A percentile compares a stretch with the other conserved stretches of the same genome.
Conservation (phyloP, 2,329 filamentous ascomycete genomes). For the Colletotrichum spaethianum region DNA sequence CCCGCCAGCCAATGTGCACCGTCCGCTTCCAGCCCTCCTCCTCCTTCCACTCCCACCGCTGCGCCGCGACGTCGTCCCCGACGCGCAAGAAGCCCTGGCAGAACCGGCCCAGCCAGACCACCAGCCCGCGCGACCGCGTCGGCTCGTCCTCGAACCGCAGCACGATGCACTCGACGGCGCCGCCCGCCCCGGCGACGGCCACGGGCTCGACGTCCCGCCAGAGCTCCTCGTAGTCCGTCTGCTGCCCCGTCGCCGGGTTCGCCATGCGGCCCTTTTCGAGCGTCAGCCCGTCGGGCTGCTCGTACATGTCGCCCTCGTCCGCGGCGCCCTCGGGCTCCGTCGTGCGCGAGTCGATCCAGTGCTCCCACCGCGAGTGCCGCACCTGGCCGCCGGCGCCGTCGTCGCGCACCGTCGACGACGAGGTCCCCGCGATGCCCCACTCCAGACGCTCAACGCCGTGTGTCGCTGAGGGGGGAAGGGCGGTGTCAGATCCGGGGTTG, state of each 20-base stretch:
- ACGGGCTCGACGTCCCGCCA: slow-evolving; percentile 67
- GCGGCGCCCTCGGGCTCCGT: slow-evolving; percentile 52
- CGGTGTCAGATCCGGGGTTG: slow-evolving; percentile 17
- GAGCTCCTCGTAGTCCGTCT: slow-evolving; percentile 75
- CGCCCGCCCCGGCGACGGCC: slow-evolving; percentile 17
- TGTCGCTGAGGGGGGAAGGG: neutral
- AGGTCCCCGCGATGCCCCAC: slow-evolving; percentile 76
- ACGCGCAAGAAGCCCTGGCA: slow-evolving; percentile 70
- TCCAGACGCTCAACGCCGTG: slow-evolving; percentile 60
- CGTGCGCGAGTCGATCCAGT: slow-evolving; percentile 72
- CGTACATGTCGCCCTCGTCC: slow-evolving; percentile 72
- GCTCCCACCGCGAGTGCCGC: slow-evolving; percentile 64
- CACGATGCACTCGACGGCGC: slow-evolving; percentile 53
- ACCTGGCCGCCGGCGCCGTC: slow-evolving; percentile 47
- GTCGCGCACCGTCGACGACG: slow-evolving; percentile 52
- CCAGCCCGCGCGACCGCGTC: slow-evolving; percentile 59
- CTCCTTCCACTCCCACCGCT: slow-evolving; percentile 67
- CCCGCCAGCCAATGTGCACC: slow-evolving; percentile 51
- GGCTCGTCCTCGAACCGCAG: slow-evolving; percentile 54
- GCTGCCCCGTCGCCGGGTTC: slow-evolving; percentile 66
- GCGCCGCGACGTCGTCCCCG: slow-evolving; percentile 59
- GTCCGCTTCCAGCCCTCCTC: slow-evolving; percentile 53
- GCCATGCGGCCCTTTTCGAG: slow-evolving; percentile 73
- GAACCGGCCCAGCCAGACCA: slow-evolving; percentile 67
- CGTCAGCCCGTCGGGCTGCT: slow-evolving; percentile 55